These are phyloP conservation scores for Diutina mesorugosa DNA, from an alignment of 1,139 yeast genomes.

Conservation along the genomic window DNA sequence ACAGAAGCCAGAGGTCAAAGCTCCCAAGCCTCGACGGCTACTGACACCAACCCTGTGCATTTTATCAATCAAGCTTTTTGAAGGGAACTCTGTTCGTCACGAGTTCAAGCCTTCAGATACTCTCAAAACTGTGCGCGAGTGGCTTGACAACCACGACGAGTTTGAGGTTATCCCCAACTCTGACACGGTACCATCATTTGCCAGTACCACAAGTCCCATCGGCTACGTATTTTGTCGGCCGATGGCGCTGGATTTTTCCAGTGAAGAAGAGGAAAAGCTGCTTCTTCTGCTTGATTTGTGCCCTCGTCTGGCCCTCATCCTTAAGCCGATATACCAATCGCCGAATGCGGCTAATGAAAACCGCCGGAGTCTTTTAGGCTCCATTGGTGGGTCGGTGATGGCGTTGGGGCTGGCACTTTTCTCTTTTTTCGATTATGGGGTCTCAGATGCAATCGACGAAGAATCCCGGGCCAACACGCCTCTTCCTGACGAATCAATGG, in stretches of 20 bases:
- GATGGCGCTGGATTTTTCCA: background rate
- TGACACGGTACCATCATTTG: background rate
- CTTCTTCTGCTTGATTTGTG: background rate
- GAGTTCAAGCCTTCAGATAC: background rate
- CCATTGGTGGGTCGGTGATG: background rate
- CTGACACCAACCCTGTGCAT: background rate
- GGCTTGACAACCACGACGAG: background rate
- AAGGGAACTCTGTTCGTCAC: background rate
- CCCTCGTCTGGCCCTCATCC: background rate
- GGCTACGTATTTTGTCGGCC: slow-evolving; percentile 1
- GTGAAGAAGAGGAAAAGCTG: background rate
- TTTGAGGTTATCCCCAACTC: background rate
- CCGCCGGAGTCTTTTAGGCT: background rate
- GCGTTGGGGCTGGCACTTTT: slow-evolving; percentile 1
- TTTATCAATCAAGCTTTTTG: background rate
- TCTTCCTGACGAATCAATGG: background rate
- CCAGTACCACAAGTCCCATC: background rate
- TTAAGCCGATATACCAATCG: background rate
- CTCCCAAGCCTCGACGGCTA: background rate
- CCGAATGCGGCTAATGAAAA: background rate
- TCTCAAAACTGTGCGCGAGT: background rate
- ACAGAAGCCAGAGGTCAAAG: background rate
- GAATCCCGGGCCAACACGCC: background rate
- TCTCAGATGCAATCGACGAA: background rate
- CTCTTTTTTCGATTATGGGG: background rate